Base-by-base conservation (phyloP, 2,329 filamentous ascomycete genomes). In the Colletotrichum abscissum region DNA sequence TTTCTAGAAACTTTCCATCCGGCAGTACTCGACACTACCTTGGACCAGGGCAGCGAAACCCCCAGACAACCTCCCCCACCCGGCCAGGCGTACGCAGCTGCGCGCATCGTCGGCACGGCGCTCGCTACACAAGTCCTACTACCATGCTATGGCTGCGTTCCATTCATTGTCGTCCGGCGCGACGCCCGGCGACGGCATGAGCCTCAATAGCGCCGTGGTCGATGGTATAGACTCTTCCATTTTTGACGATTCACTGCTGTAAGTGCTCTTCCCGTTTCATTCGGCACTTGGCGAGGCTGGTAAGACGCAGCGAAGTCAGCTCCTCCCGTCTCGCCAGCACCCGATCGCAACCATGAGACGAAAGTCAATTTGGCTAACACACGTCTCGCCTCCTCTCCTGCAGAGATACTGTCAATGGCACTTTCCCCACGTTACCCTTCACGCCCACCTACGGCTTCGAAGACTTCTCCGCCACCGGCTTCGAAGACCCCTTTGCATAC, bases 401-500 rank as follows among this genome's bases (percentile, higher is more conserved):
- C 75, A 87, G 84, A 69, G 82, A 86, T 73, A 83, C 82, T 69
- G 85, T 87, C 69, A 84, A 85, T 75, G 80, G 83, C 46, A 78
- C 75, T 64, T 78, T 88, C 19, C 81, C 84, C 54, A 77, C 82
- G 5, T 78, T 88, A 52, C 87, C 89, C 4, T 92, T 91, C 72
- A 88, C 88, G 3, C 87, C 88, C 3, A 84, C 86, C 5, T 92
- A 92, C 82, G 90, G 92, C 75, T 88, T 92, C 76, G 89, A 91
- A 65, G 83, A 85, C 75, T 89, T 90, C 76, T 87, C 89, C 63
- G 87, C 86, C 52, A 24, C 71, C n/a, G 91, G 90, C 7, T 92
- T 92, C 78, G 91, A 92, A 79, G 91, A 92, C 77, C 90, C 91
- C 49, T 92, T 92, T 78, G 88, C 88, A 74, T 90, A 91, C 79